Conservation (phyloP, 306 rosid species). For the Trifolium repens region DNA sequence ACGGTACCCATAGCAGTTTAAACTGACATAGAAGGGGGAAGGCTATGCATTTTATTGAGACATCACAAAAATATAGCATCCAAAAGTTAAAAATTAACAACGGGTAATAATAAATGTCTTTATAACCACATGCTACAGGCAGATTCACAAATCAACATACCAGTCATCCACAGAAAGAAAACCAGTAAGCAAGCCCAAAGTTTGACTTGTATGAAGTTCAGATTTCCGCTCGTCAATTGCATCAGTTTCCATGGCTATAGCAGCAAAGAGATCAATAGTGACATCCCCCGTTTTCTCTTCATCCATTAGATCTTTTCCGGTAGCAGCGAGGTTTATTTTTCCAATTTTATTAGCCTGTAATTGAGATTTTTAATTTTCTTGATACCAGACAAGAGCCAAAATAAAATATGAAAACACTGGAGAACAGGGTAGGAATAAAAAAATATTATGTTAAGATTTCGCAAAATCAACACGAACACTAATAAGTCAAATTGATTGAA, state of each 20-base stretch:
- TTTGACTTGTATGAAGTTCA: slow-evolving; percentile 87
- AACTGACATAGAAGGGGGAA: not conserved
- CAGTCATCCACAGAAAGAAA: slow-evolving; percentile 95
- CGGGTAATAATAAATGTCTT: not conserved
- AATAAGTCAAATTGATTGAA: slow-evolving; percentile 9
- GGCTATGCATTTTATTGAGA: not conserved
- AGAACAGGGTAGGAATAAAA: not conserved
- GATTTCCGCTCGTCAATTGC: slow-evolving; percentile 78
- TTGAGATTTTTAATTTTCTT: slow-evolving; percentile 32
- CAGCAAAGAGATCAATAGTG: slow-evolving; percentile 81
- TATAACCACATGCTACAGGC: slow-evolving; percentile 12
- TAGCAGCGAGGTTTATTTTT: slow-evolving; percentile 95
- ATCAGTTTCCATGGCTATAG: slow-evolving; percentile 77
- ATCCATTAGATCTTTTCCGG: slow-evolving; percentile 97
- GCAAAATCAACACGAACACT: slow-evolving; percentile 21
- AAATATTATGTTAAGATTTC: slow-evolving; percentile 1
- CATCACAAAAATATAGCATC: not conserved
- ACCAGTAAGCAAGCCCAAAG: slow-evolving; percentile 91
- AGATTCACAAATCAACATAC: slow-evolving; percentile 51
- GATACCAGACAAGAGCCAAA: slow-evolving; percentile 19
- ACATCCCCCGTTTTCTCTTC: slow-evolving; percentile 96
- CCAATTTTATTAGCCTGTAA: slow-evolving; percentile 93
- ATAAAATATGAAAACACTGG: slow-evolving; percentile 21
- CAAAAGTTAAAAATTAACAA: slow-evolving; percentile 7
- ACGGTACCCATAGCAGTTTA: slow-evolving; percentile 26